Percentiles rank a stretch among this genome's conserved stretches.
Conservation (phyloP, 2,329 filamentous ascomycete species). For the Phialemoniopsis sp. region DNA sequence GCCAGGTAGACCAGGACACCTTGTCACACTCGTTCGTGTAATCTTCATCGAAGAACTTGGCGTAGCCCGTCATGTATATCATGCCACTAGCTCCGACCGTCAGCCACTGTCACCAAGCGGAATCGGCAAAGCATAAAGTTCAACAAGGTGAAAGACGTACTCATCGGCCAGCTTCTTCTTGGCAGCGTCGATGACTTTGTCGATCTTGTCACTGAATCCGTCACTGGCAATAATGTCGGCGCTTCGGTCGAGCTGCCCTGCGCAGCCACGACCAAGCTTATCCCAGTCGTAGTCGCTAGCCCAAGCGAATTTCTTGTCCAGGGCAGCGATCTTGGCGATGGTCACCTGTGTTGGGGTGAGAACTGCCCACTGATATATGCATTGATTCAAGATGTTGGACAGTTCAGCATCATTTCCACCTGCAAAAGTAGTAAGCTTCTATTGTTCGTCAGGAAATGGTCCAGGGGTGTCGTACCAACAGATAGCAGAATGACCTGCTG, state of each 20-base stretch:
- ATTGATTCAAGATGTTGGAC: conserved; percentile 12
- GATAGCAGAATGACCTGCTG: too few species aligned
- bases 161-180: conserved; percentile 5
- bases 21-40: neutral
- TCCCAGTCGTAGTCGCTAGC: conserved; percentile 4
- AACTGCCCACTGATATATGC: conserved; percentile 8
- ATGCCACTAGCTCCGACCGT: neutral
- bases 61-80: neutral
- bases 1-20: conserved; percentile 1
- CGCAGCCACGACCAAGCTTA: conserved; percentile 4
- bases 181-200: conserved; percentile 1
- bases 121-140: too few species aligned
- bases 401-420: conserved; percentile 10
- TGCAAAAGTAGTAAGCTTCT: neutral
- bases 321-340: conserved; percentile 2
- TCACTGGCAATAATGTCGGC: neutral
- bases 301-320: conserved; percentile 1
- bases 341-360: conserved; percentile 2
- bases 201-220: conserved; percentile 3
- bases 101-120: too few species aligned
- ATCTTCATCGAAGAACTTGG: conserved; percentile 1
- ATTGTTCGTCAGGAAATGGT: neutral
- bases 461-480: too few species aligned
- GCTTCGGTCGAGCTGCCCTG: conserved; percentile 1
- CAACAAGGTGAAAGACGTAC: neutral